Conservation (phyloP, 805 yeast species). For the Diddensiella transvaalensis region DNA sequence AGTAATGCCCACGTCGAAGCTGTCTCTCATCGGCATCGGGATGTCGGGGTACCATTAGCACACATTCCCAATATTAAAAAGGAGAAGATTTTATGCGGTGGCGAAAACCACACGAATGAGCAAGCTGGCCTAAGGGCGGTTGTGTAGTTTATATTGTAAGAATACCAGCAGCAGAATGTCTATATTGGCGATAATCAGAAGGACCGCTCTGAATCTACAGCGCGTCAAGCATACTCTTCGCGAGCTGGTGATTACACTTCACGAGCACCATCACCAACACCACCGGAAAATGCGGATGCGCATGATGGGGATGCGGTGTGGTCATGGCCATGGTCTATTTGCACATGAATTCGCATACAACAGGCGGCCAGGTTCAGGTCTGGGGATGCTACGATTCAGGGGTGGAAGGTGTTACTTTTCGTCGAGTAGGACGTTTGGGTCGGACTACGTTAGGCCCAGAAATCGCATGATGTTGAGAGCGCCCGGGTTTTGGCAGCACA, state of each 20-base stretch:
- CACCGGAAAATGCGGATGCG: conserved; percentile 5
- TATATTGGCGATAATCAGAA: background rate
- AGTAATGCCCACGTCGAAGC: no score
- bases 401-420: conserved; percentile 1
- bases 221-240: background rate
- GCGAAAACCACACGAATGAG: no score
- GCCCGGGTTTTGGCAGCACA: conserved; percentile 2
- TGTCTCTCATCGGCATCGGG: no score
- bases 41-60: no score
- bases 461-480: background rate
- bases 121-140: no score
- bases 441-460: background rate
- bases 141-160: no score
- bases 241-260: background rate
- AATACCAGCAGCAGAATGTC: no score
- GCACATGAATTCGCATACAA: background rate
- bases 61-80: no score
- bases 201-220: background rate
- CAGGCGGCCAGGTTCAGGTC: background rate
- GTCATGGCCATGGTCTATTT: conserved; percentile 1
- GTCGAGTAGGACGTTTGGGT: background rate
- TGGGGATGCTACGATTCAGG: background rate
- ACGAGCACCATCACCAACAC: conserved; percentile 3
- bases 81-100: no score
- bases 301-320: background rate